A percentile compares a stretch with the other conserved stretches of the same genome.
Conservation (phyloP, 2,329 filamentous ascomycete genomes). For the Talaromyces amestolkiae region DNA sequence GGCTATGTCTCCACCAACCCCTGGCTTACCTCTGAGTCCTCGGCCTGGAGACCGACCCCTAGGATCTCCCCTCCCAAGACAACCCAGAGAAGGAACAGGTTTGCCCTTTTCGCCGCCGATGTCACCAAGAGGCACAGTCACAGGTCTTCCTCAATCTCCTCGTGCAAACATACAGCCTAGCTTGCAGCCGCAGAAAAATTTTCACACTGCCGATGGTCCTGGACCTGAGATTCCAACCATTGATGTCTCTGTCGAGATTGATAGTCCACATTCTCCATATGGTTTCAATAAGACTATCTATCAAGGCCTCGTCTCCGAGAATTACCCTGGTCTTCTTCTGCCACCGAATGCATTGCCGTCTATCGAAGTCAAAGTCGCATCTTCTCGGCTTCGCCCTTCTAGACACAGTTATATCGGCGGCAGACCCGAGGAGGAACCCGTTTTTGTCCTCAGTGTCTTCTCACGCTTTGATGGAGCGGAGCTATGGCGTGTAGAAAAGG, state of each 20-base stretch:
- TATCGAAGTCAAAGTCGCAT: conserved; percentile 82
- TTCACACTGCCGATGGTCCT: conserved; percentile 20
- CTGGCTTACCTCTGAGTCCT: conserved; percentile 63
- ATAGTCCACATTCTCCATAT: conserved; percentile 32
- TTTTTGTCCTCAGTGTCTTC: conserved; percentile 86
- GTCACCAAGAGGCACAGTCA: conserved; percentile 58
- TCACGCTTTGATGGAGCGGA: conserved; percentile 65
- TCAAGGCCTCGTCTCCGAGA: conserved; percentile 75
- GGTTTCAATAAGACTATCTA: conserved; percentile 57
- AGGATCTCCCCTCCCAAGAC: conserved; percentile 58
- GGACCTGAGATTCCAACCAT: conserved; percentile 35
- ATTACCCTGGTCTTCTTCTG: conserved; percentile 80
- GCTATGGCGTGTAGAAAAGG: conserved; percentile 93
- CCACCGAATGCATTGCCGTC: conserved; percentile 85
- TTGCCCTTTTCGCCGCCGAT: conserved; percentile 64
- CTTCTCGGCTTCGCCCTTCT: conserved; percentile 91
- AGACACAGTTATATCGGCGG: conserved; percentile 78
- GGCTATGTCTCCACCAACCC: conserved; percentile 47
- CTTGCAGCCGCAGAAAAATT: conserved; percentile 28
- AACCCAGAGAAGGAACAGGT: conserved; percentile 49
- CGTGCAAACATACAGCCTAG: conserved; percentile 71
- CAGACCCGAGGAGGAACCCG: conserved; percentile 85
- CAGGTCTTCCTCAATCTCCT: conserved; percentile 63
- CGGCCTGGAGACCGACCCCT: conserved; percentile 60
- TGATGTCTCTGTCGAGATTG: conserved; percentile 35